These are phyloP conservation scores for Nepenthes mirabilis DNA, from an alignment of 148 eudicot genomes.

Conservation along the genomic window DNA sequence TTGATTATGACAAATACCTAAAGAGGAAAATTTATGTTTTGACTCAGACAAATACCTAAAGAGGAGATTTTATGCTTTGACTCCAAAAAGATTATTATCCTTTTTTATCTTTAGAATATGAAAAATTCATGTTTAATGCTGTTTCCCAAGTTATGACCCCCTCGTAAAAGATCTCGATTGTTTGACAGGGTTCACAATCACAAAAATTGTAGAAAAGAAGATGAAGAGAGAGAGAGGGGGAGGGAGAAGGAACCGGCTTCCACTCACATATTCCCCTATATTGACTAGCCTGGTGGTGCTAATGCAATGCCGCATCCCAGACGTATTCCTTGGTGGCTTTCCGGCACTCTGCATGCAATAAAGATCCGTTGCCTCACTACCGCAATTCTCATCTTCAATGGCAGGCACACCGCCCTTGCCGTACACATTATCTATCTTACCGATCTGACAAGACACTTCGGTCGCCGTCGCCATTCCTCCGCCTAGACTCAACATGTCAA, in stretches of 20 bases:
- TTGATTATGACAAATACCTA: too few species aligned
- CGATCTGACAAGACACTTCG: not conserved
- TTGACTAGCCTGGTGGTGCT: constrained; percentile 7
- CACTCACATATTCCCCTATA: constrained; percentile 1
- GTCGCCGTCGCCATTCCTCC: not conserved
- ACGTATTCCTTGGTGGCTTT: constrained; percentile 6
- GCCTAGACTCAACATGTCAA: too few species aligned
- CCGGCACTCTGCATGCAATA: constrained; percentile 3
- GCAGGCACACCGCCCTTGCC: not conserved
- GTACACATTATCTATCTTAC: not conserved
- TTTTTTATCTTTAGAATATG: too few species aligned
- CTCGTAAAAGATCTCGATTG: not conserved
- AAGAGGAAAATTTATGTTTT: too few species aligned
- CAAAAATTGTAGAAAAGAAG: not conserved
- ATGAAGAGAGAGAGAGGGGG: too few species aligned
- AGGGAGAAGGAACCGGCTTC: too few species aligned
- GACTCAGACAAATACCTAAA: too few species aligned
- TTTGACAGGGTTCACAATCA: not conserved
- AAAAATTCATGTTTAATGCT: too few species aligned
- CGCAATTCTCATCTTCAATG: not conserved
- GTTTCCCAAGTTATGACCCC: too few species aligned
- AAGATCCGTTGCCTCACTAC: constrained; percentile 1
- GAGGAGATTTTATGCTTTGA: too few species aligned
- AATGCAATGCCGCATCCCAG: constrained; percentile 10
- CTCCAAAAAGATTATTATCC: too few species aligned